Conservation (phyloP, 345 rosid genomes). For the Citrus sinensis region DVS_A1.0 CM039161.1:16745001-16745500, state of each 20-base stretch:
- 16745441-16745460: neutral
- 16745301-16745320: too few relatives aligned
- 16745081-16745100: neutral
- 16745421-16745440: neutral
- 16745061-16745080: neutral
- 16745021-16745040: constrained; percentile 70
- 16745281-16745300: too few relatives aligned
- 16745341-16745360: too few relatives aligned
- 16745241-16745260: neutral
- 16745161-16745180: constrained; percentile 1
- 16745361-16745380: too few relatives aligned
- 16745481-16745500: constrained; percentile 8
- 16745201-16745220: neutral
- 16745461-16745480: neutral
- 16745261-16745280: too few relatives aligned
- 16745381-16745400: neutral
- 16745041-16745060: constrained; percentile 22
- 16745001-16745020: constrained; percentile 66
- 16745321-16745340: too few relatives aligned
- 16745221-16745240: neutral
- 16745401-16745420: neutral
- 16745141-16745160: neutral
- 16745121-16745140: neutral
- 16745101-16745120: neutral
- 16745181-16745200: neutral